Percentiles rank a stretch among this genome's conserved stretches.
These are phyloP conservation scores for Xanthoconium purpureum DNA, from an alignment of 768 basidiomycete species.

Conservation along the genomic window DNA sequence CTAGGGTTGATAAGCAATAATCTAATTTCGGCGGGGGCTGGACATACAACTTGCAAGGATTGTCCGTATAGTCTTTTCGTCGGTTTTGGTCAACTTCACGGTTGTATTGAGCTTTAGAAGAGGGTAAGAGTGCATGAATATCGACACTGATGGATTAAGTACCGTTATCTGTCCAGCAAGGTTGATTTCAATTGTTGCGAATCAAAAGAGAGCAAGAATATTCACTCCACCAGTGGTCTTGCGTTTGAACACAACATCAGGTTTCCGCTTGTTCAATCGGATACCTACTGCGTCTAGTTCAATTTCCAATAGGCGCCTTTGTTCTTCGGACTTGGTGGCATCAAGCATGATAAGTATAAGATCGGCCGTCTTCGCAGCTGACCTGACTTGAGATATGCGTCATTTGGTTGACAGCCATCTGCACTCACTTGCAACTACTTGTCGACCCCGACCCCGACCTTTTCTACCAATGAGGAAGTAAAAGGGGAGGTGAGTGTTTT, in stretches of 20 bases:
- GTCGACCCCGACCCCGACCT: constrained; percentile 89
- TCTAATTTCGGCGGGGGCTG: background rate
- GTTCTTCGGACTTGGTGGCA: constrained; percentile 90
- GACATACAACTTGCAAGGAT: constrained; percentile 83
- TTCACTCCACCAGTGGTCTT: constrained; percentile 89
- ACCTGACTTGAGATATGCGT: constrained; percentile 6
- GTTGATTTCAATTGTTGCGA: background rate
- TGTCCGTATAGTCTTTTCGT: constrained; percentile 91
- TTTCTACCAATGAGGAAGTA: background rate
- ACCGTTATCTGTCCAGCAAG: constrained; percentile 62
- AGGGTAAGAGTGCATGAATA: background rate
- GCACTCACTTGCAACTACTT: constrained; percentile 83
- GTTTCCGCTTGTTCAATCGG: constrained; percentile 82
- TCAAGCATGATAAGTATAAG: constrained; percentile 92
- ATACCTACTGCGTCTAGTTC: constrained; percentile 98
- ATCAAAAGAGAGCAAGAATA: constrained; percentile 7
- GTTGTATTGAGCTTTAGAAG: constrained; percentile 71
- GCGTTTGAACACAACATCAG: constrained; percentile 94
- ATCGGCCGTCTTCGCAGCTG: constrained; percentile 87
- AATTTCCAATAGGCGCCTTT: constrained; percentile 80
- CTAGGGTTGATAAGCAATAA: constrained; percentile 35
- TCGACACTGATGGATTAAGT: background rate
- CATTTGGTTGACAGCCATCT: background rate
- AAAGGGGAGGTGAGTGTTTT: background rate
- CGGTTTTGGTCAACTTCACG: constrained; percentile 90